These are phyloP conservation scores for Sporisorium reilianum DNA, from an alignment of 1,284 basidiomycete species.

Conservation along the genomic window DNA sequence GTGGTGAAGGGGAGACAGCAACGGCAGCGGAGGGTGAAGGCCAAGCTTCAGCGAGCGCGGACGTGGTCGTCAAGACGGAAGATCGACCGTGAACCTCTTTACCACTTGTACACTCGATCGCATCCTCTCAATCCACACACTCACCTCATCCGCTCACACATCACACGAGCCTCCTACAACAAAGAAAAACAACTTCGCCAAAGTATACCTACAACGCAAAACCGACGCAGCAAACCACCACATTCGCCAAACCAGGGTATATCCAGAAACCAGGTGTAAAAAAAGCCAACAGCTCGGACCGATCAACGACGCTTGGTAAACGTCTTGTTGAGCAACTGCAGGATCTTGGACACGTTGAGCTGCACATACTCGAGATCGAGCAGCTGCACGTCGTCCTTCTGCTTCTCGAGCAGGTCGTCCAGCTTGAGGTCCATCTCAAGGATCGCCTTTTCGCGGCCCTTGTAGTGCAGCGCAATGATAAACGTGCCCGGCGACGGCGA, in stretches of 20 bases:
- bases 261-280: background rate
- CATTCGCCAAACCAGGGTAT: constrained; percentile 6
- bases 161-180: too few species aligned
- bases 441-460: constrained; percentile 98
- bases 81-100: background rate
- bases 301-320: constrained; percentile 60
- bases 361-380: constrained; percentile 98
- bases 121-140: background rate
- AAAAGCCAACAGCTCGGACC: background rate
- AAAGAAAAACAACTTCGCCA: background rate
- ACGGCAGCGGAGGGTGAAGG: background rate
- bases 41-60: background rate
- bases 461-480: constrained; percentile 98
- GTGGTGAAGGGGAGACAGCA: background rate
- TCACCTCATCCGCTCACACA: background rate
- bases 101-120: background rate
- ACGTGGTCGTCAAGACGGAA: constrained; percentile 21
- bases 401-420: constrained; percentile 96
- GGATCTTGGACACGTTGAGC: constrained; percentile 92
- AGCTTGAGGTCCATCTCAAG: constrained; percentile 99
- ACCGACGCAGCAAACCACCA: background rate
- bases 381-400: constrained; percentile 97
- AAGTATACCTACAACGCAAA: background rate
- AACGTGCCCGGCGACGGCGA: constrained; percentile 98
- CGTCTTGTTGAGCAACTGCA: constrained; percentile 76